phyloP scores from a whole-genome alignment of 352 stramenopile genomes.

The Globisporangium mamillatum region DNA sequence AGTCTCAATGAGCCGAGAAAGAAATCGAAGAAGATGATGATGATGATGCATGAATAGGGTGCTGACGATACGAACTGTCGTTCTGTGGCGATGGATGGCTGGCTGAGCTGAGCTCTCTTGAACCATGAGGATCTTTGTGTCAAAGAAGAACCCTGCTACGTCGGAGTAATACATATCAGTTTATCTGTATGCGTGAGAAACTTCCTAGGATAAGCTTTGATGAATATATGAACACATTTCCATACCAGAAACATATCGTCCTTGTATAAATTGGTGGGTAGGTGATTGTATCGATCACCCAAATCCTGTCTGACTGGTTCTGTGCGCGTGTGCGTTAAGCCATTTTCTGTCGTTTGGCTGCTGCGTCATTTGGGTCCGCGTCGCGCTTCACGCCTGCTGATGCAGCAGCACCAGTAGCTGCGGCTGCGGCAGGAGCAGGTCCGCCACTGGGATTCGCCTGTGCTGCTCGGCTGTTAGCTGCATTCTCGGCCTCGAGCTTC shows the following conservation, averaged over 20 bases:
- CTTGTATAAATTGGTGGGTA: neutral
- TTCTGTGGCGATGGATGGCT: neutral
- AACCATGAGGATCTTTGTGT: neutral
- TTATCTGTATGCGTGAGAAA: neutral
- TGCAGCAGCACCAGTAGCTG: neutral
- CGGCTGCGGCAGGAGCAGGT: neutral
- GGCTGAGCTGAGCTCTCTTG: neutral
- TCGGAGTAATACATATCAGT: neutral
- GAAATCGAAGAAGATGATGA: neutral
- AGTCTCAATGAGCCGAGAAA: neutral
- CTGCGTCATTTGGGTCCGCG: conserved; percentile 8
- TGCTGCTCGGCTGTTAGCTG: conserved; percentile 12
- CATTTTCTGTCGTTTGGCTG: conserved; percentile 64
- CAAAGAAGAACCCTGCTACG: neutral
- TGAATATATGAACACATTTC: neutral
- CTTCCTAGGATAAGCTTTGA: neutral
- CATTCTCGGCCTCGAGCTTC: conserved; percentile 59
- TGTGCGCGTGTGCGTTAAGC: conserved; percentile 16
- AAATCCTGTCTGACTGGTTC: neutral
- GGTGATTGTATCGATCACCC: neutral
- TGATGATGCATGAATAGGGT: neutral
- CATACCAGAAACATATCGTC: neutral
- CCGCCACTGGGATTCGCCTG: conserved; percentile 11
- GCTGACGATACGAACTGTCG: neutral
- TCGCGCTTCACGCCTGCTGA: conserved; percentile 27